Evolutionary conservation across 768 basidiomycete species (phyloP).

Genomic region (Pleurotus tuber-regium): DNA sequence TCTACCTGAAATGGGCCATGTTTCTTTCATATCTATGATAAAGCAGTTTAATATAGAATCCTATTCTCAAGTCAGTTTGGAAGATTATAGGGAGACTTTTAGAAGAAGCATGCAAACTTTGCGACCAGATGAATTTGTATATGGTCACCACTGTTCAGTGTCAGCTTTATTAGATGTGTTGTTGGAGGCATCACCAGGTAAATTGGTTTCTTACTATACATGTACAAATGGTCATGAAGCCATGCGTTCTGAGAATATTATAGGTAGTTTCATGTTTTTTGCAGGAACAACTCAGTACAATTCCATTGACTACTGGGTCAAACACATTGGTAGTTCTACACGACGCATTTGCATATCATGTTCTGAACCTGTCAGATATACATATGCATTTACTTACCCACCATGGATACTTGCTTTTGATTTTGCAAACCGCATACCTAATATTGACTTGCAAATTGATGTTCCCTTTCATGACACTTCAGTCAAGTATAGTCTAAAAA

Average conservation of each 20-base stretch:
- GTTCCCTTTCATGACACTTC: neutral
- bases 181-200: neutral
- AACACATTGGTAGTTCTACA: neutral
- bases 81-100: neutral
- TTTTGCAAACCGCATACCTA: neutral
- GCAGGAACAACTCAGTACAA: neutral
- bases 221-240: neutral
- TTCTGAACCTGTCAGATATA: neutral
- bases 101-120: neutral
- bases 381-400: neutral
- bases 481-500: neutral
- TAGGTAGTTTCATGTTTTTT: neutral
- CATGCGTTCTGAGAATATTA: neutral
- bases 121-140: neutral
- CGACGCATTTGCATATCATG: neutral
- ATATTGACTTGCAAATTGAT: neutral
- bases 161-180: neutral
- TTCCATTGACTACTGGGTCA: neutral
- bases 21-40: neutral
- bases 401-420: neutral
- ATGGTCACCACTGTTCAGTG: neutral
- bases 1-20: neutral
- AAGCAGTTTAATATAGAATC: neutral
- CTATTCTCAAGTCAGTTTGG: neutral
- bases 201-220: neutral